Evolutionary conservation across 306 rosid genomes (phyloP), one percentile per base, ranked within the genome.

Genomic region (Cicer cuneatum): DNA sequence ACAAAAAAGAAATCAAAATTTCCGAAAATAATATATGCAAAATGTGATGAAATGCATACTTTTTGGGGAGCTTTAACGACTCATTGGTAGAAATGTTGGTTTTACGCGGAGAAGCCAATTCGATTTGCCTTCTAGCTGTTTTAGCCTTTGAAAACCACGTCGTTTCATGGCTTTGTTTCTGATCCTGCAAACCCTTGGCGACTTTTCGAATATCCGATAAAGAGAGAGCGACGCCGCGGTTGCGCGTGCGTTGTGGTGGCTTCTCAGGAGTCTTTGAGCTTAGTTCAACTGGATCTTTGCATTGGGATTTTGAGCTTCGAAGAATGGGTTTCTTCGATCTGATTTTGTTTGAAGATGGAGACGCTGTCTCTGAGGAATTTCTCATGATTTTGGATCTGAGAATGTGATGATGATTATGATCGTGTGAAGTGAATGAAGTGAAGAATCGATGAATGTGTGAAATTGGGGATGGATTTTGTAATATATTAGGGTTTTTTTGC

Each of bases 191-290:
- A 39, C 74, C 69, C 53, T 75, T 71, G 0, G 93, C 90, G 0
- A 86, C 92, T 37, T 71, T 80, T 47, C 78, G 71, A 4, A 90
- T 73, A 8, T 83, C 88, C 1, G 60, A 66, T 7, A 89, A 5
- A 1, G 92, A 83, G 13, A 80, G 84, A 2, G 88, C 91, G 3
- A 86, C 77, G 8, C 85, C 84, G 0, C 84, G 86, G 51, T 82
- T 91, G 35, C 91, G 79, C 24, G 69, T 9, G 15, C 94, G 80
- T 52, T 6, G 77, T 6, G 67, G 63, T 0, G 80, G 38, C 75
- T 86, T 89, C 84, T 93, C 92, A 0, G 97, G 97, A 6, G 98
- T 89, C 68, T 72, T 84, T 13, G 90, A 47, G 66, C 43, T 77
- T 54, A 89, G 16, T 4, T 72, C 38, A 53, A 51, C 47, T 0